Conservation (phyloP, 495 filamentous ascomycete species). For the Apodospora peruviana region DNA sequence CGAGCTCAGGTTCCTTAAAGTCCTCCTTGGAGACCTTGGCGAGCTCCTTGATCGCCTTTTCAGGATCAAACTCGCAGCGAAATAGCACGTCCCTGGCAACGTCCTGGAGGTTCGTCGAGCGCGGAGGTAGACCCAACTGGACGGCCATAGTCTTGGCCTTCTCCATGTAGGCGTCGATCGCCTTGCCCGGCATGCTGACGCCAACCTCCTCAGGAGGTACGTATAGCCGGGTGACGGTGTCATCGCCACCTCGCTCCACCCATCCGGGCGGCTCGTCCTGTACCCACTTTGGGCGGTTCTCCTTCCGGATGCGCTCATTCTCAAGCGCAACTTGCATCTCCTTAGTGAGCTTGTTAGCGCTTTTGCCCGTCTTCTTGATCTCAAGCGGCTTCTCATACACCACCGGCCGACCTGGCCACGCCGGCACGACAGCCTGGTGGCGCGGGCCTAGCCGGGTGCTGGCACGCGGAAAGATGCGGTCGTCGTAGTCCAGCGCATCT, state of each 20-base stretch:
- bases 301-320: constrained; percentile 68
- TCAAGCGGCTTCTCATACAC: constrained; percentile 85
- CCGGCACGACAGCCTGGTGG: constrained; percentile 79
- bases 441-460: constrained; percentile 87
- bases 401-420: constrained; percentile 81
- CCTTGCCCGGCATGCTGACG: constrained; percentile 36
- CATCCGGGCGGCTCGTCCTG: constrained; percentile 88
- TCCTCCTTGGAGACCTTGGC: constrained; percentile 61
- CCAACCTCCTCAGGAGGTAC: constrained; percentile 52
- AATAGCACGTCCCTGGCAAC: constrained; percentile 74
- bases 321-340: constrained; percentile 74
- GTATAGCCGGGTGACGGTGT: constrained; percentile 52
- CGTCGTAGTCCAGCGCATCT: constrained; percentile 94
- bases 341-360: constrained; percentile 68
- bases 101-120: constrained; percentile 82
- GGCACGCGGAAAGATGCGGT: constrained; percentile 93
- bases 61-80: constrained; percentile 61
- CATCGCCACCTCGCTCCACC: constrained; percentile 75
- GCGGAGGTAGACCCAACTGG: constrained; percentile 57
- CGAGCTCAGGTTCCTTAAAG: constrained; percentile 80
- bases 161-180: constrained; percentile 69
- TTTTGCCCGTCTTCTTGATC: constrained; percentile 63
- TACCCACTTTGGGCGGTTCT: constrained; percentile 85
- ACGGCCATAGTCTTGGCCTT: constrained; percentile 57
- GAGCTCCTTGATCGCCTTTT: constrained; percentile 69